Evolutionary conservation across 805 yeast species (phyloP).

Genomic region (Candida maesae): DNA sequence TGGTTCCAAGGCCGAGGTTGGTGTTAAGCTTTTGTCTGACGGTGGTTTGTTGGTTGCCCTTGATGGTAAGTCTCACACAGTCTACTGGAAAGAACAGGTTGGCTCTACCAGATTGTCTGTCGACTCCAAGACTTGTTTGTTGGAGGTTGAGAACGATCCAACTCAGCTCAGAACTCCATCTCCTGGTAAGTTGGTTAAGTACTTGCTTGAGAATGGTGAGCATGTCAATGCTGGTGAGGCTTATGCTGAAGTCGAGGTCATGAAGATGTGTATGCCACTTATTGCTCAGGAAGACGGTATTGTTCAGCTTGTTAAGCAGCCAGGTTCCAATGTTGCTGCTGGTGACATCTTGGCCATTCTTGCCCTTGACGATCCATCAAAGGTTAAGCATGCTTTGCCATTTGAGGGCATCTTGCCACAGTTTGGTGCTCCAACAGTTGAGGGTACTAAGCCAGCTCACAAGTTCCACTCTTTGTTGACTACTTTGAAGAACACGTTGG

Average conservation of each 20-base stretch:
- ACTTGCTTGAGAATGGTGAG: slow-evolving; percentile 92
- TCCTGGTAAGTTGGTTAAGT: slow-evolving; percentile 95
- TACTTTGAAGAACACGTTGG: slow-evolving; percentile 72
- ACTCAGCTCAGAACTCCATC: slow-evolving; percentile 98
- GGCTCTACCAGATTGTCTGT: slow-evolving; percentile 92
- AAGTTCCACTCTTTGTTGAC: slow-evolving; percentile 55
- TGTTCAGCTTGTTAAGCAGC: slow-evolving; percentile 91
- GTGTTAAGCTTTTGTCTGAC: slow-evolving; percentile 85
- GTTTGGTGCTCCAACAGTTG: slow-evolving; percentile 75
- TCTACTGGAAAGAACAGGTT: slow-evolving; percentile 98
- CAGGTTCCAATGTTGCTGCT: slow-evolving; percentile 94
- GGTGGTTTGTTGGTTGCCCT: slow-evolving; percentile 88
- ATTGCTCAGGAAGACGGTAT: slow-evolving; percentile 91
- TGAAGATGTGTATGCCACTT: slow-evolving; percentile 99
- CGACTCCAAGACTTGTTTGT: slow-evolving; percentile 89
- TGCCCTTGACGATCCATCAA: slow-evolving; percentile 93
- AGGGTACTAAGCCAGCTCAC: slow-evolving; percentile 83
- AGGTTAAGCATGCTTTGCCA: slow-evolving; percentile 94
- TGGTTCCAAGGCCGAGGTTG: slow-evolving; percentile 86
- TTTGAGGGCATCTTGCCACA: slow-evolving; percentile 92
- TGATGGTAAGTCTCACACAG: slow-evolving; percentile 91
- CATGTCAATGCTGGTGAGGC: slow-evolving; percentile 90
- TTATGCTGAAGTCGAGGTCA: slow-evolving; percentile 97
- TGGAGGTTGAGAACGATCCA: slow-evolving; percentile 96
- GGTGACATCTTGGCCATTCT: slow-evolving; percentile 96